Percentiles rank a stretch among this genome's conserved stretches.
Conservation (phyloP, 2,329 filamentous ascomycete species). For the Dactylellina sp. region DNA sequence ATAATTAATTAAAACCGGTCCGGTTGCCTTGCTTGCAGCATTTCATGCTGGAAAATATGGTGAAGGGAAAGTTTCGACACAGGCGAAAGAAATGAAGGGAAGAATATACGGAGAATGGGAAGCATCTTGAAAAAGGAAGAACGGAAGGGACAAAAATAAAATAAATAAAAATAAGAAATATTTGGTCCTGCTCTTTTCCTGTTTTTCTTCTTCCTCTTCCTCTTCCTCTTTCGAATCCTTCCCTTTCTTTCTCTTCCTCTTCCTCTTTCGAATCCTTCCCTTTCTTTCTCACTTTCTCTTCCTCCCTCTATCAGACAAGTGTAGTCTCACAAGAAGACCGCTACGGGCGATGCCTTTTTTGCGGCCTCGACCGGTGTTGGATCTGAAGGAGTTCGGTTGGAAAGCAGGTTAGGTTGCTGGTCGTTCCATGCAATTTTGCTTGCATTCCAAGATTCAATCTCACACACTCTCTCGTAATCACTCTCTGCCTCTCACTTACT, state of each 20-base stretch:
- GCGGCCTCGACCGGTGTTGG: conserved; percentile 22
- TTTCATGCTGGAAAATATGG: conserved; percentile 35
- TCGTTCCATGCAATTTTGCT: conserved; percentile 41
- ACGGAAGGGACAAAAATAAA: conserved; percentile 8
- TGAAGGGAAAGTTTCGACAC: neutral
- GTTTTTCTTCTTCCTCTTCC: neutral
- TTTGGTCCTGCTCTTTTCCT: neutral
- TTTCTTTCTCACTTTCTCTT: no score
- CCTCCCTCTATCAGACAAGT: conserved; percentile 2
- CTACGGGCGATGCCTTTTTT: conserved; percentile 17
- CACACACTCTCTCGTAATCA: no score
- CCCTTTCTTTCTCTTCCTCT: neutral
- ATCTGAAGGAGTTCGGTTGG: conserved; percentile 43
- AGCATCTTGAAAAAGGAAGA: conserved; percentile 1
- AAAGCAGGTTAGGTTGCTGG: conserved; percentile 15
- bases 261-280: no score
- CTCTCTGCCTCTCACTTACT: conserved; percentile 19
- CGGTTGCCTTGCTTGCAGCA: conserved; percentile 24
- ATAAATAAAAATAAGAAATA: neutral
- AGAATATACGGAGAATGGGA: conserved; percentile 30
- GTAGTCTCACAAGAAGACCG: conserved; percentile 14
- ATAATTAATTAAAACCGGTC: conserved; percentile 2
- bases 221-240: no score
- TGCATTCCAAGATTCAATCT: conserved; percentile 43
- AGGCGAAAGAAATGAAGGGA: conserved; percentile 12